Conservation (phyloP, 345 rosid genomes). For the Carallia pectinifolia region DNA sequence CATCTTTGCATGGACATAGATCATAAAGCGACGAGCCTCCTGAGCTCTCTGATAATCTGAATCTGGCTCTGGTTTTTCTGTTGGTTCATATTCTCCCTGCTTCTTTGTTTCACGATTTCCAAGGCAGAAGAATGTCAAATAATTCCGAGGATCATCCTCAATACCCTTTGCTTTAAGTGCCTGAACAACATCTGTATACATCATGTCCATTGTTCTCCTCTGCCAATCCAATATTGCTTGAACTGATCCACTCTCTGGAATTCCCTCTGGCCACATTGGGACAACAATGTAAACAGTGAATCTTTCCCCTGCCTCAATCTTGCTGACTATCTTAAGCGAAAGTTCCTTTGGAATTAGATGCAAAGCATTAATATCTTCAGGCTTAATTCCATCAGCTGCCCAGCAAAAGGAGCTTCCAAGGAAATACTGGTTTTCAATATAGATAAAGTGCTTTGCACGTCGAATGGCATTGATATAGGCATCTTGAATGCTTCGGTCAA, state of each 20-base stretch:
- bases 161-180: slow-evolving; percentile 71
- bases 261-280: slow-evolving; percentile 99
- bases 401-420: slow-evolving; percentile 89
- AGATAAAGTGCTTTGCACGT: slow-evolving; percentile 90
- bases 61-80: slow-evolving; percentile 84
- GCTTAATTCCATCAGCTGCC: slow-evolving; percentile 75
- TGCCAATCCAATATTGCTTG: slow-evolving; percentile 99
- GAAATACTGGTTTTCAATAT: slow-evolving; percentile 94
- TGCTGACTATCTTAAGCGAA: slow-evolving; percentile 86
- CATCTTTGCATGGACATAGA: slow-evolving; percentile 98
- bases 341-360: slow-evolving; percentile 96
- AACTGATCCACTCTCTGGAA: slow-evolving; percentile 89
- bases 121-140: slow-evolving; percentile 90
- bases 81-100: slow-evolving; percentile 81
- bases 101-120: slow-evolving; percentile 89
- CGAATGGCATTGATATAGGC: slow-evolving; percentile 91
- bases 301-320: slow-evolving; percentile 84
- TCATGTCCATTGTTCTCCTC: slow-evolving; percentile 95
- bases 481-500: slow-evolving; percentile 96
- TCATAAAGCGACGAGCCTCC: slow-evolving; percentile 94
- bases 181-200: slow-evolving; percentile 76
- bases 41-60: slow-evolving; percentile 81
- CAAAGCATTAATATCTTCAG: slow-evolving; percentile 79
- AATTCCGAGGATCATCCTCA: slow-evolving; percentile 76
- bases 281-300: slow-evolving; percentile 83